Base-by-base conservation (phyloP, 257 asterid species). In the Solanum peruvianum region DNA sequence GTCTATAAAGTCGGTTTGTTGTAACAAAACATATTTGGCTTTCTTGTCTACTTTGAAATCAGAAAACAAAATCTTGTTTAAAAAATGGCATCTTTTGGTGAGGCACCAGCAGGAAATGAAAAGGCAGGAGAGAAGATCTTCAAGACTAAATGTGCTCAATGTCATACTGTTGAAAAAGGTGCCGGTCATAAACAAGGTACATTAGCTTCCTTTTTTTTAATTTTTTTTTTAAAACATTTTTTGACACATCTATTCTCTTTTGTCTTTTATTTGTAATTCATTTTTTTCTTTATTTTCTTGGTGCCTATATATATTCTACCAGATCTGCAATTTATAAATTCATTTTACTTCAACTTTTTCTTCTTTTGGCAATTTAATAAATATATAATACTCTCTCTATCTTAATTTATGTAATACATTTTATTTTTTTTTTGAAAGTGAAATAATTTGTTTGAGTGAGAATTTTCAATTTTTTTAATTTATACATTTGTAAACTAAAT, bases 131-230 rank as follows among this genome's bases (percentile, higher is more conserved):
- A 56, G 64, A 56, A 56, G 10, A 56, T 56, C 93, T 95, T 93
- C 92, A 94, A 92, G 87, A 93, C 94, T 11, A 94, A 95, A 88
- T 95, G 98, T 89, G 97, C 98, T 88, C 98, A 95, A 88, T 95
- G 98, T 89, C 98, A 95, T 88, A 94, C 98, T 88, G 97, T 92
- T 83, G 98, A 94, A 1, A 93, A 95, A 91, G 96, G 98, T 91
- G 95, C 97, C 45, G 98, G 97, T 86, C 98, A 95, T 93, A 95
- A 95, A 88, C 98, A 95, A 94, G 98, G 98, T 95, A 67, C n/a
- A 16, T 35, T 35, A 35, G 39, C 39, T 41, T 39, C 27, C 33
- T 10, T 23, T 2, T 52, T 49, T 15, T 49, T 49, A 6, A 6
- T 16, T 49, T 49, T 60, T 7, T 52, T 52, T 18, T 16, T 6